Base-by-base conservation (phyloP, 257 asterid genomes). In the Nicotiana otophora region DNA sequence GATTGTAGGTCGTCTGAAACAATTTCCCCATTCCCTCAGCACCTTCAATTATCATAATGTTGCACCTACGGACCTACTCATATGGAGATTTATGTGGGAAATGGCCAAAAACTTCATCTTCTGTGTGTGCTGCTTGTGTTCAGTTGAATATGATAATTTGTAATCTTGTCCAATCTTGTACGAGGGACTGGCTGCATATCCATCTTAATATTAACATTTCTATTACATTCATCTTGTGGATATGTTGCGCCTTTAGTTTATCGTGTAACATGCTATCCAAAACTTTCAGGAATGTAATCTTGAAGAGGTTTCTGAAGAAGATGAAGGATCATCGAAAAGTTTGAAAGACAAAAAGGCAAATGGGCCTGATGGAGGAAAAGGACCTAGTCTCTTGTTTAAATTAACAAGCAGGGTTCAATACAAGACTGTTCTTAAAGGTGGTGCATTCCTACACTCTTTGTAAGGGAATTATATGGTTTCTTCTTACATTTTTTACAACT, bases 351-450 rank as follows among this genome's bases (percentile, higher is more conserved):
- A 96, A 88, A 96, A 93, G 82, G 95, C 95, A 78, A 91, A 90
- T 82, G 95, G 90, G 68, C 92, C 98, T 30, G 98, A 95, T 72
- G 85, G 82, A 36, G 87, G 80, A 70, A 95, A 92, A 89, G 39
- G 83, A 83, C 97, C 98, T 65, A 92, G 89, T 89, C 97, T 95
- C 78, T 33, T 87, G 28, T 96, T 96, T 91, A 94, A 93, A 85
- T 70, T 96, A 82, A 92, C 96, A 19, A 94, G 91, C 93, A 90
- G 95, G 88, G 94, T 96, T 81, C 97, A 89, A 26, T 96, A 96
- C 79, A 96, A 96, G 86, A 96, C 99, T 67, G 94, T 96, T 86
- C 93, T 96, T 19, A 94, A 94, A 93, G 94, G 98, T 93, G 80
- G 26, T 51, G 42, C 80, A 51, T 75, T 75, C 80, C 42, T 15